Evolutionary conservation across 1,284 basidiomycete species (phyloP).

Genomic region (Moesziomyces sp.): DNA sequence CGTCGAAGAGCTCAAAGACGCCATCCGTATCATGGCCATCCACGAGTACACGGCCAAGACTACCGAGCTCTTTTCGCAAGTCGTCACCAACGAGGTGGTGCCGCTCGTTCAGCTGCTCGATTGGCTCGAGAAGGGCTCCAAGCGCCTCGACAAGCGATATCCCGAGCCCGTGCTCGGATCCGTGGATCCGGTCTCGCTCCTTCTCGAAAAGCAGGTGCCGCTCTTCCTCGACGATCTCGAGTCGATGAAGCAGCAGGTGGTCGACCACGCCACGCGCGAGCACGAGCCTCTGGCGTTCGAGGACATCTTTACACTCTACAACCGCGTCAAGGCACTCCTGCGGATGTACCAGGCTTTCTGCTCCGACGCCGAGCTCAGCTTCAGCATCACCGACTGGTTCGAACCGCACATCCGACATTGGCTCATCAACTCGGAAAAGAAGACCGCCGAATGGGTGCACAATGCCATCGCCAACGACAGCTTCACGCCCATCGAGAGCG

Average conservation of each 20-base stretch:
- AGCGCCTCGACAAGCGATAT: conserved; percentile 85
- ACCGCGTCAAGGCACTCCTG: conserved; percentile 77
- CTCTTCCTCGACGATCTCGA: conserved; percentile 79
- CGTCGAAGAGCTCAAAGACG: conserved; percentile 66
- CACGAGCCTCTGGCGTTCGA: conserved; percentile 53
- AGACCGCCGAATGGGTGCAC: conserved; percentile 89
- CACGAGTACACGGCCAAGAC: conserved; percentile 74
- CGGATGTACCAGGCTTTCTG: conserved; percentile 85
- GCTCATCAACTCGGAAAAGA: conserved; percentile 87
- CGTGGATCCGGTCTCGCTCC: conserved; percentile 74
- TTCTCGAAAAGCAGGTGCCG: conserved; percentile 79
- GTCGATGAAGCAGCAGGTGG: conserved; percentile 60
- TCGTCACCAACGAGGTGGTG: conserved; percentile 80
- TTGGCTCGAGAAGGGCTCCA: conserved; percentile 87
- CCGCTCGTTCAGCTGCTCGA: conserved; percentile 80
- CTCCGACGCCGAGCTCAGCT: conserved; percentile 70
- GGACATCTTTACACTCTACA: conserved; percentile 87
- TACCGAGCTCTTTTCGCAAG: conserved; percentile 72
- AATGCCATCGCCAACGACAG: conserved; percentile 59
- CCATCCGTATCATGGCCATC: conserved; percentile 77
- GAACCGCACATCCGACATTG: conserved; percentile 89
- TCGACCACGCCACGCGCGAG: conserved; percentile 56
- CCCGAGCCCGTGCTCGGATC: conserved; percentile 78
- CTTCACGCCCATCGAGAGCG: conserved; percentile 73
- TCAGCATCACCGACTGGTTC: conserved; percentile 74